phyloP scores from a whole-genome alignment of 495 filamentous ascomycete genomes.

The Pyronema domesticum region DNA sequence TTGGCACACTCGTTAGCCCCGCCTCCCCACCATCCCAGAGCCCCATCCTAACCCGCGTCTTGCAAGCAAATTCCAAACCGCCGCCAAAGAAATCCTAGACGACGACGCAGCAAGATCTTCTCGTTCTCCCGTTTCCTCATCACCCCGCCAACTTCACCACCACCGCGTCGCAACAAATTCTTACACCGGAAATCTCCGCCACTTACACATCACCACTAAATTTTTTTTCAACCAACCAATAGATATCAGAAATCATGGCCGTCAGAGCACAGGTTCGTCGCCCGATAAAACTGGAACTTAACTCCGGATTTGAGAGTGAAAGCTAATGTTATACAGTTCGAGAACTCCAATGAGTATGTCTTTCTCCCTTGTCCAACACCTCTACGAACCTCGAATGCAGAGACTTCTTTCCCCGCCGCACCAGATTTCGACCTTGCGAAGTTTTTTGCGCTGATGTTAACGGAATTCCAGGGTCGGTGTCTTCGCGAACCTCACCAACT shows the following conservation, averaged over 20 bases:
- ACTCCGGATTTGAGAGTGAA: background rate
- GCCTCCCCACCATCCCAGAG: background rate
- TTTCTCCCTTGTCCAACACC: constrained; percentile 21
- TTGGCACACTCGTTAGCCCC: background rate
- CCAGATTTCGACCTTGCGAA: background rate
- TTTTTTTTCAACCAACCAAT: background rate
- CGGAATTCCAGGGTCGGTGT: constrained; percentile 64
- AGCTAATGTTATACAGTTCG: constrained; percentile 41
- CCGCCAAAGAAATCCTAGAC: background rate
- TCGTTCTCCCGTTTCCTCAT: background rate
- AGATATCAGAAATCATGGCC: constrained; percentile 13
- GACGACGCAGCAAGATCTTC: background rate
- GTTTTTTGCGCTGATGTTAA: constrained; percentile 12
- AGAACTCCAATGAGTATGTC: constrained; percentile 93
- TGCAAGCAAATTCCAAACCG: background rate
- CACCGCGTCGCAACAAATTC: constrained; percentile 1
- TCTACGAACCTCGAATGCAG: constrained; percentile 2
- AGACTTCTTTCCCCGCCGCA: background rate
- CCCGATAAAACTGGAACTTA: background rate
- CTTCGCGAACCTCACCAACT: constrained; percentile 89
- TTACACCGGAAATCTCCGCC: constrained; percentile 8
- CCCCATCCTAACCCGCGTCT: background rate
- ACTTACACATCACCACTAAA: background rate
- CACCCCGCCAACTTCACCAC: constrained; percentile 7
- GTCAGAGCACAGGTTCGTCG: constrained; percentile 22